phyloP scores from a whole-genome alignment of 202 grass and related monocot genomes.

The Panicum hallii region DNA sequence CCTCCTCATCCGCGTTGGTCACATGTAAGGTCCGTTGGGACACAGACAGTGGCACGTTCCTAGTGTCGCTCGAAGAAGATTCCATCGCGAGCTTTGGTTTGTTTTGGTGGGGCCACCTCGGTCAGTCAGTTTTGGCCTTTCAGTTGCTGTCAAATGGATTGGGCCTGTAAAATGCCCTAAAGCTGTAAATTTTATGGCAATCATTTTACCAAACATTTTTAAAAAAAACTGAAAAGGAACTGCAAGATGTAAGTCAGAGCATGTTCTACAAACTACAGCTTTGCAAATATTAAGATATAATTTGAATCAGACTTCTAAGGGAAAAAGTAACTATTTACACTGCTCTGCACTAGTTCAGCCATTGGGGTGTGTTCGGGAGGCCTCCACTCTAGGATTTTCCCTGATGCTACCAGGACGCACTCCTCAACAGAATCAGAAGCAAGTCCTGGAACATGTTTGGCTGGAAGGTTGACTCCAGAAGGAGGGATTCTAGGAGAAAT shows the following conservation, averaged over 20 bases:
- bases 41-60: constrained; percentile 23
- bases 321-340: background rate
- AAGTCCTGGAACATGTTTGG: background rate
- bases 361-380: background rate
- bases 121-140: background rate
- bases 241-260: background rate
- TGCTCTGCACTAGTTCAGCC: background rate
- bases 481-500: background rate
- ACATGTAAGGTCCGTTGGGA: constrained; percentile 51
- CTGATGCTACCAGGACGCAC: background rate
- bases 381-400: constrained; percentile 1
- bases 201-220: background rate
- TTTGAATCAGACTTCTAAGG: background rate
- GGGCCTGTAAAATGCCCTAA: constrained; percentile 1
- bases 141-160: background rate
- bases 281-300: constrained; percentile 7
- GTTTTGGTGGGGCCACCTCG: background rate
- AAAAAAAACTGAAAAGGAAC: background rate
- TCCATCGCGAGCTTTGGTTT: constrained; percentile 43
- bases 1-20: constrained; percentile 77
- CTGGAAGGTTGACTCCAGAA: background rate
- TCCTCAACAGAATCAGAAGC: background rate
- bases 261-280: background rate
- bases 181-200: background rate
- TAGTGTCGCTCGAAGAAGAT: constrained; percentile 46